Base-by-base conservation (phyloP, 2,329 filamentous ascomycete species). In the Cladobotryum protrusum region DNA sequence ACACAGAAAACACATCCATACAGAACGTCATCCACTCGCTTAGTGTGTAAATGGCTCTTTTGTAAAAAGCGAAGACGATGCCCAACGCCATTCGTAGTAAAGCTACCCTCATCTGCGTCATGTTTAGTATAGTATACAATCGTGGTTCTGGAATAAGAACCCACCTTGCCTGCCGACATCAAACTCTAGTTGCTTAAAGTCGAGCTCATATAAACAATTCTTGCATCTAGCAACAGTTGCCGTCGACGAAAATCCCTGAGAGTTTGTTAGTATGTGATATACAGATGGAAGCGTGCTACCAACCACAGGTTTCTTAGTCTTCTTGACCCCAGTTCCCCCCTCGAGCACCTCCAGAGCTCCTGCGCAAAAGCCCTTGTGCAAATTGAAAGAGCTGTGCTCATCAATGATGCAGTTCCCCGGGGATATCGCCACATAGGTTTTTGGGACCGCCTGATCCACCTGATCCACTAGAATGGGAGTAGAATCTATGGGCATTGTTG, bases 1-100 rank as follows among this genome's bases (percentile, higher is more conserved):
- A 79, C 64, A 58, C 78, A 82, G 57, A 82, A 80, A 1, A 78
- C 54, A 53, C 78, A 82, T 3, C 67, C 77, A 56, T 78, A 82
- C 41, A 78, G 59, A 46, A 75, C 68, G 52, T 81, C 77, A 40
- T 80, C 77, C 14, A 74, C 65, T 13, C 73, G 67, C 48, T 71
- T 72, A 5, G 75, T 72, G 0, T 71, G 61, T 5, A 82, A 50
- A 58, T 82, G 78, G 46, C 72, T 74, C 60, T 82, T 82, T 55
- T 77, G 76, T 4, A 82, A 69, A 52, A 81, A 75, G 1, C 78
- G 74, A 2, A 79, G 57, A 7, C 78, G 75, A 56, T 77, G 81
- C 5, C 67, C 67, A 41, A 81, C 68, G 6, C 66, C 68, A 37
- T 67, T 68, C 12, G 73, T 69, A 9, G 66, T 66, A 48, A 74